Base-by-base conservation (phyloP, 1,139 yeast genomes). In the Nakaseomyces delphensis region DNA sequence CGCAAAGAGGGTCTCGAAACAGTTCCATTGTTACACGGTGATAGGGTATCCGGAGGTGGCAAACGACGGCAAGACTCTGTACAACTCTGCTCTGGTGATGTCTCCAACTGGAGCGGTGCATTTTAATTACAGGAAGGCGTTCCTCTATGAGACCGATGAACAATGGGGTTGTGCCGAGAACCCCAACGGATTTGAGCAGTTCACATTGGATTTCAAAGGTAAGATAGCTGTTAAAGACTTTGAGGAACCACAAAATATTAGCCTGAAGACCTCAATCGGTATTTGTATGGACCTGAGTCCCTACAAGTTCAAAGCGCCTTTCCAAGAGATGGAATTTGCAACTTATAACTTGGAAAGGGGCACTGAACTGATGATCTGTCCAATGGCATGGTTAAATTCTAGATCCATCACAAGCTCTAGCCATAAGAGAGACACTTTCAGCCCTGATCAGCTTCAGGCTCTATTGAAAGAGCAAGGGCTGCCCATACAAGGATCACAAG, bases 281-380 rank as follows among this genome's bases (percentile, higher is more conserved):
- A 86, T 89, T n/a, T 89, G 96, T 60, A 89, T 87, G 97, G 97
- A 87, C 61, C 63, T 89, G 49, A 87, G 85, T 59, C 96, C 96
- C 0, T 83, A 84, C 60, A 73, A 83, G 57, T 89, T 87, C 59
- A 69, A 74, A 50, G 87, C 95, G 1, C 87, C 94, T 1, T 86
- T 84, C 62, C 69, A 73, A 35, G 70, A 68, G 28, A 86, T 73
- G 58, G 96, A 89, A 59, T 85, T 84, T 61, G 73, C 89, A 0
- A 59, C 64, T 23, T 67, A 70, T 41, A 79, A 85, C 46, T 59
- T 67, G 27, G 55, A 64, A 1, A 71, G 77, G 41, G 57, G 65
- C 14, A 74, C 76, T 0, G 68, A 73, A 33, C 62, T 89, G 46
- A 69, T 85, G 0, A 59, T 87, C 20, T 76, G 85, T 49, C 95